Conservation (phyloP, 805 yeast species). For the Hanseniaspora jakobsenii region DNA sequence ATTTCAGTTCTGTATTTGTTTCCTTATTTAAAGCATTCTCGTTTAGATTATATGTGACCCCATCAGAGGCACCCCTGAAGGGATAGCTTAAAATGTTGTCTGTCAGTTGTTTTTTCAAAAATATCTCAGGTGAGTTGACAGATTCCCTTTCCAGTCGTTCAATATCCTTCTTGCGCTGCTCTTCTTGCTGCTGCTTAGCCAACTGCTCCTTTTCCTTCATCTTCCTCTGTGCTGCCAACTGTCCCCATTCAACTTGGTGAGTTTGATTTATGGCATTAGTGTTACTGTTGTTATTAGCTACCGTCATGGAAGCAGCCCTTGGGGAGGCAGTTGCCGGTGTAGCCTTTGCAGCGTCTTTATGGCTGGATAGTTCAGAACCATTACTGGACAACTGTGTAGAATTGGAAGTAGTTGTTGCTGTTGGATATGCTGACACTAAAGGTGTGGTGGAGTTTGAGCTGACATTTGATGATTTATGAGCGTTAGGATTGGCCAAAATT, state of each 20-base stretch:
- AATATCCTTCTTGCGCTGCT: not conserved
- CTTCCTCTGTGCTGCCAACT: constrained; percentile 11
- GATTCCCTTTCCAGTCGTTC: not conserved
- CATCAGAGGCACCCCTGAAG: too few species aligned
- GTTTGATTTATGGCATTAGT: not conserved
- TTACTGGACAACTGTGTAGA: too few species aligned
- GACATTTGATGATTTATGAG: not conserved
- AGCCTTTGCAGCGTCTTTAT: too few species aligned
- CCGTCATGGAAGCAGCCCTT: not conserved
- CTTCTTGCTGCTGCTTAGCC: not conserved
- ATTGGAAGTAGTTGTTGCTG: constrained; percentile 23
- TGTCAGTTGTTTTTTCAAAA: constrained; percentile 1
- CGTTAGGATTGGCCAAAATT: too few species aligned
- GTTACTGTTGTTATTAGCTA: not conserved
- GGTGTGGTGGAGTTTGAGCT: constrained; percentile 15
- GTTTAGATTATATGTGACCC: too few species aligned
- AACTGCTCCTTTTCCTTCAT: constrained; percentile 1
- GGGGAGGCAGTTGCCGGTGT: constrained; percentile 26
- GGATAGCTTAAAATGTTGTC: too few species aligned
- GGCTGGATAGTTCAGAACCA: too few species aligned
- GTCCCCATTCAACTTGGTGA: constrained; percentile 11
- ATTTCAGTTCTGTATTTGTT: too few species aligned
- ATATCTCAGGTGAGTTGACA: not conserved
- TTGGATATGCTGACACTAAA: constrained; percentile 22
- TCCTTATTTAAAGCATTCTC: too few species aligned